A percentile compares a stretch with the other conserved stretches of the same genome.
Conservation (phyloP, 805 yeast genomes). For the Dipodascopsis uninucleata region DNA sequence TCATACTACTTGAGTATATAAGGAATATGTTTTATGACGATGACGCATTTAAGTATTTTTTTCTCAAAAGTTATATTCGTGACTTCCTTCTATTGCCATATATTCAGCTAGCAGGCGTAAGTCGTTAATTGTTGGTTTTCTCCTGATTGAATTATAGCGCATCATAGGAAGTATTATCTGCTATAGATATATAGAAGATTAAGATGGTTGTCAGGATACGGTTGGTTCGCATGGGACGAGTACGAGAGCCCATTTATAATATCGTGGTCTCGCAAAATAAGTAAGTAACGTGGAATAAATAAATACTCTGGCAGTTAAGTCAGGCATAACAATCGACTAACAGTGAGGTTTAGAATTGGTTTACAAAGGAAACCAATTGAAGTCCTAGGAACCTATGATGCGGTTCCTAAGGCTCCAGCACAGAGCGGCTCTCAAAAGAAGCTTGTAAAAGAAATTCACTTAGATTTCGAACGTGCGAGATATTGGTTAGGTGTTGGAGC, state of each 20-base stretch:
- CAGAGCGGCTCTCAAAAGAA: constrained; percentile 45
- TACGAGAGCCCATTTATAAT: constrained; percentile 81
- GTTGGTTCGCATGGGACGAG: constrained; percentile 89
- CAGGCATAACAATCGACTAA: too few relatives aligned
- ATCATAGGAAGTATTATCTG: too few relatives aligned
- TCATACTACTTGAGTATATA: too few relatives aligned
- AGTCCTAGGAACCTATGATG: constrained; percentile 91
- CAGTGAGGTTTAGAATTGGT: constrained; percentile 15
- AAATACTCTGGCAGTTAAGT: too few relatives aligned
- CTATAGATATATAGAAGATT: not conserved
- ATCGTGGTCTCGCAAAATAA: constrained; percentile 77
- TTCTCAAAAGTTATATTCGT: too few relatives aligned
- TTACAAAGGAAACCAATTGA: constrained; percentile 61
- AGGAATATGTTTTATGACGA: too few relatives aligned
- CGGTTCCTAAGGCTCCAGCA: constrained; percentile 64
- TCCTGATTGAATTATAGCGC: too few relatives aligned
- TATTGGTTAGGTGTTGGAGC: constrained; percentile 99
- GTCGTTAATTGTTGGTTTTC: too few relatives aligned
- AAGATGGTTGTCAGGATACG: constrained; percentile 63
- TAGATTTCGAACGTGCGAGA: constrained; percentile 85
- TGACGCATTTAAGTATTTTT: too few relatives aligned
- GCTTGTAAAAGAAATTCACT: constrained; percentile 71
- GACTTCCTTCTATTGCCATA: too few relatives aligned
- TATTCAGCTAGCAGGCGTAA: too few relatives aligned
- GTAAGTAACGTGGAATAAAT: constrained; percentile 31